Evolutionary conservation across 495 filamentous ascomycete genomes (phyloP).

Genomic region (Penicillium desertorum): DNA sequence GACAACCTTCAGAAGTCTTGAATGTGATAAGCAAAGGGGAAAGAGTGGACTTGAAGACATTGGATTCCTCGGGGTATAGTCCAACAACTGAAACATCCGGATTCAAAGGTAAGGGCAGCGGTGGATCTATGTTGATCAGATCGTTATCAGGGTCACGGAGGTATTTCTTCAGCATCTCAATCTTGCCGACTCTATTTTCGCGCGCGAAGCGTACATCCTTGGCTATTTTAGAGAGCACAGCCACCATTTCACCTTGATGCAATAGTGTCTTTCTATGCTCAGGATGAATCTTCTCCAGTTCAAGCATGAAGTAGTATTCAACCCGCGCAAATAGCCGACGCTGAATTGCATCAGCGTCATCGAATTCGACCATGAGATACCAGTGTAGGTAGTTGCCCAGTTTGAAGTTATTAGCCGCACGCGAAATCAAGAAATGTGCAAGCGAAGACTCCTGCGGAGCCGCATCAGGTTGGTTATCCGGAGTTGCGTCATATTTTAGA

Average conservation of each 20-base stretch:
- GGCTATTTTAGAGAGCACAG: conserved; percentile 83
- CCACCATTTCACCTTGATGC: conserved; percentile 86
- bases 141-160: conserved; percentile 90
- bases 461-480: conserved; percentile 56
- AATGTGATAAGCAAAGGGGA: conserved; percentile 90
- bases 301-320: conserved; percentile 92
- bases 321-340: conserved; percentile 86
- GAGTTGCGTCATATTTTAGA: conserved; percentile 86
- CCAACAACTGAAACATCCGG: conserved; percentile 76
- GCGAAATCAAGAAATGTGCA: conserved; percentile 81
- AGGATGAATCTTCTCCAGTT: conserved; percentile 58
- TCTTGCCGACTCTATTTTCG: conserved; percentile 73
- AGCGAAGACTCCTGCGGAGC: conserved; percentile 80
- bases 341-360: conserved; percentile 74
- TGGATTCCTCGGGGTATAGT: conserved; percentile 77
- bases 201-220: conserved; percentile 83
- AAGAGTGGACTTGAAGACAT: conserved; percentile 93
- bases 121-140: conserved; percentile 75
- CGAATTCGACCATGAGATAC: conserved; percentile 97
- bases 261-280: conserved; percentile 73
- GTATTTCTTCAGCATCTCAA: conserved; percentile 76
- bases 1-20: conserved; percentile 69
- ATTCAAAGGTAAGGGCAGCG: conserved; percentile 85
- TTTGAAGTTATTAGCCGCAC: conserved; percentile 81
- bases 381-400: conserved; percentile 95